A percentile compares a stretch with the other conserved stretches of the same genome.
These are phyloP conservation scores for Rhodotorula sphaerocarpa DNA, from an alignment of 768 basidiomycete genomes.

Conservation along the genomic window DNA sequence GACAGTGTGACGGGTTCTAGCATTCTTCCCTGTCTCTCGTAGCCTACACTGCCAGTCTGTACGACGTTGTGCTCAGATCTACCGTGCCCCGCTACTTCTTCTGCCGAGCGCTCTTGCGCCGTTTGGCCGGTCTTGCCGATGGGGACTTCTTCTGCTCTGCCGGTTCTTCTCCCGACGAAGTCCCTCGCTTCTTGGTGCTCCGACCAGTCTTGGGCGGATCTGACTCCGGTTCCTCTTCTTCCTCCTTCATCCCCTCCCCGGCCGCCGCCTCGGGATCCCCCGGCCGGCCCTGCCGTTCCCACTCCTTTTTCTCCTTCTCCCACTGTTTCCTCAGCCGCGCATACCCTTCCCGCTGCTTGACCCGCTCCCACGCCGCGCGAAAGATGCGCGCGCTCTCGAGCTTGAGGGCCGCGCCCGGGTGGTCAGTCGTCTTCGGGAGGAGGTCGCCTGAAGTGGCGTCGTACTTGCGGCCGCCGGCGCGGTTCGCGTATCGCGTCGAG, in stretches of 20 bases:
- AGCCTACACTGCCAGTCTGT: too few species aligned
- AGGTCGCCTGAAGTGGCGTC: background rate
- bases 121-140: too few species aligned
- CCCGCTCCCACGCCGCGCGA: conserved; percentile 15
- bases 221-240: too few species aligned
- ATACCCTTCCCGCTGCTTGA: conserved; percentile 11
- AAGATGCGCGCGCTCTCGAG: conserved; percentile 13
- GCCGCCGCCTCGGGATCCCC: background rate
- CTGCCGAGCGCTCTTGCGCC: too few species aligned
- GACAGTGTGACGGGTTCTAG: too few species aligned
- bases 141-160: too few species aligned
- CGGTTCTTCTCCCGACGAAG: too few species aligned
- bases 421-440: conserved; percentile 2
- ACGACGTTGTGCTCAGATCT: too few species aligned
- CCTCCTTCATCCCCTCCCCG: background rate
- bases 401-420: conserved; percentile 15
- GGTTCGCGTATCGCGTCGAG: conserved; percentile 24
- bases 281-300: background rate
- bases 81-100: too few species aligned
- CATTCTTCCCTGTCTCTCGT: too few species aligned
- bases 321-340: conserved; percentile 2
- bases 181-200: too few species aligned
- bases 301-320: conserved; percentile 15
- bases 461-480: conserved; percentile 28
- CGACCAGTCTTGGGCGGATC: too few species aligned